Evolutionary conservation across 805 yeast species (phyloP).

Genomic region (Candida hungchunana): DNA sequence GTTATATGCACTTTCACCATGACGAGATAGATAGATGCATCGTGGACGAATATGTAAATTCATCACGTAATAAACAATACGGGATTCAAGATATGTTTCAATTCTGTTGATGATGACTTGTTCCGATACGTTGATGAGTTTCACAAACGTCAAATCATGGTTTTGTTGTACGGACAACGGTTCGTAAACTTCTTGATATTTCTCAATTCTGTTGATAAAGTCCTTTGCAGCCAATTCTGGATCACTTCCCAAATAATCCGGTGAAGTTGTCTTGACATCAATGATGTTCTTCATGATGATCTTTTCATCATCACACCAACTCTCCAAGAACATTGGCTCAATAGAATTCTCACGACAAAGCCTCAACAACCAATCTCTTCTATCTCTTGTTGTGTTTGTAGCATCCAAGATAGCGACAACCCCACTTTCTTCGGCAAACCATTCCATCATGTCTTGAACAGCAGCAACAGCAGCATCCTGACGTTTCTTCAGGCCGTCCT

Average conservation of each 20-base stretch:
- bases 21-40: slow-evolving; percentile 89
- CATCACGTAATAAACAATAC: slow-evolving; percentile 95
- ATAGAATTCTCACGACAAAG: slow-evolving; percentile 62
- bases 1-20: slow-evolving; percentile 92
- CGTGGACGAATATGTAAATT: slow-evolving; percentile 91
- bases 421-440: slow-evolving; percentile 80
- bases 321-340: slow-evolving; percentile 89
- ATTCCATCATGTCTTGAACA: slow-evolving; percentile 71
- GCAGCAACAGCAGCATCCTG: slow-evolving; percentile 70
- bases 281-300: slow-evolving; percentile 72
- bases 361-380: slow-evolving; percentile 61
- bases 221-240: slow-evolving; percentile 71
- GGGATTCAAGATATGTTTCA: slow-evolving; percentile 81
- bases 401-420: slow-evolving; percentile 94
- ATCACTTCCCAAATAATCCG: slow-evolving; percentile 37
- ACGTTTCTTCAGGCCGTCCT: slow-evolving; percentile 59
- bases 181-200: slow-evolving; percentile 73
- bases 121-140: slow-evolving; percentile 80
- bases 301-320: slow-evolving; percentile 82
- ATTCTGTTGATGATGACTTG: slow-evolving; percentile 86
- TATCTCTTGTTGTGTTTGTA: slow-evolving; percentile 74
- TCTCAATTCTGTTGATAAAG: slow-evolving; percentile 65
- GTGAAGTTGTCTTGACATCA: slow-evolving; percentile 73
- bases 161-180: slow-evolving; percentile 60
- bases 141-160: slow-evolving; percentile 73